These are phyloP conservation scores for Chrysoporthe austroafricana DNA, from an alignment of 2,329 filamentous ascomycete species.

Conservation along the genomic window DNA sequence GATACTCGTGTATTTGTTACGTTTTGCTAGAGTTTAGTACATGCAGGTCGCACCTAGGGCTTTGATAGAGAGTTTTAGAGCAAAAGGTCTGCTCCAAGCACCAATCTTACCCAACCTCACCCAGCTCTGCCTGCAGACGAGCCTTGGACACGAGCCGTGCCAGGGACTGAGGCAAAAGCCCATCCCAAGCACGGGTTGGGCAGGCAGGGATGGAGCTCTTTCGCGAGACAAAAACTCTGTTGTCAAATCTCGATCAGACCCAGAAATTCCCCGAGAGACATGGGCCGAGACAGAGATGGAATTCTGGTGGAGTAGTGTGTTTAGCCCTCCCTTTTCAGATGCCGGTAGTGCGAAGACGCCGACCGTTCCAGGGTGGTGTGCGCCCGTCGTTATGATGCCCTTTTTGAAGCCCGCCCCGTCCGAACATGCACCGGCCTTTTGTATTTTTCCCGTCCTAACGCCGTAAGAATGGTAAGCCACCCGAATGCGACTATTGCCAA, in stretches of 20 bases:
- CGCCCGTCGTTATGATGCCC: not conserved
- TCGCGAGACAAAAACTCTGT: not conserved
- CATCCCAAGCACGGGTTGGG: not conserved
- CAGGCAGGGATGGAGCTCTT: not conserved
- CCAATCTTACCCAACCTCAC: not conserved
- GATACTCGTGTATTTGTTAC: slow-evolving; percentile 4
- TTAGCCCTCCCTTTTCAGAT: not conserved
- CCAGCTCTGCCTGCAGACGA: too few relatives aligned
- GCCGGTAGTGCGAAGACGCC: not conserved
- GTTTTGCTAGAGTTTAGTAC: not conserved
- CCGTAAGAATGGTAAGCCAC: not conserved
- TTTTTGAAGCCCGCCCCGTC: slow-evolving; percentile 1
- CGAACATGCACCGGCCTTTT: slow-evolving; percentile 3
- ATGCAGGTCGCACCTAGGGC: not conserved
- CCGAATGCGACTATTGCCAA: not conserved
- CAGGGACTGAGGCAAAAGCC: not conserved
- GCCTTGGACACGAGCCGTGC: not conserved
- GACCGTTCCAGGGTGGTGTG: not conserved
- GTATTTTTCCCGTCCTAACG: not conserved
- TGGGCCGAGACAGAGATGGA: not conserved
- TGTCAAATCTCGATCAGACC: slow-evolving; percentile 1
- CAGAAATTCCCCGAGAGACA: slow-evolving; percentile 3
- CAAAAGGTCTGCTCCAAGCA: not conserved
- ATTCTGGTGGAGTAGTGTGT: slow-evolving; percentile 2
- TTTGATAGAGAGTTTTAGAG: slow-evolving; percentile 4